Evolutionary conservation across 78 protist genomes (phyloP).

Genomic region (Speleostelium caveatum): DNA sequence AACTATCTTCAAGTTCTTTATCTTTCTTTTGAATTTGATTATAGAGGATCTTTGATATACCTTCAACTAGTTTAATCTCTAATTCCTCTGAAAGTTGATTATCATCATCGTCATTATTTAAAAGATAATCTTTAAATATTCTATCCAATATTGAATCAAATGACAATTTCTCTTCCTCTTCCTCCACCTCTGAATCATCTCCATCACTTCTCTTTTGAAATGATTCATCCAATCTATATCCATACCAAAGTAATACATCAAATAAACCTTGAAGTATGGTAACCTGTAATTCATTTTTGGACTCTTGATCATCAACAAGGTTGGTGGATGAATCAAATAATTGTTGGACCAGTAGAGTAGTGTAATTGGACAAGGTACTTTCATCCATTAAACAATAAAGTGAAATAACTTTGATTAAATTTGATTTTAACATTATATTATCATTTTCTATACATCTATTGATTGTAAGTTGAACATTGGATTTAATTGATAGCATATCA

Average conservation of each 20-base stretch:
- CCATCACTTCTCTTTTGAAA: not conserved
- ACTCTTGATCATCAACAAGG: too few species aligned
- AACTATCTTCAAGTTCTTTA: too few species aligned
- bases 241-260: conserved; percentile 35
- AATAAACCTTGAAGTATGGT: conserved; percentile 8
- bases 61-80: conserved; percentile 11
- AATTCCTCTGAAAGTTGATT: not conserved
- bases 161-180: not conserved
- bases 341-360: not conserved
- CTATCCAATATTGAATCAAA: conserved; percentile 10
- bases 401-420: not conserved
- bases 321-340: not conserved
- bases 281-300: not conserved
- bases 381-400: not conserved
- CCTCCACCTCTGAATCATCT: not conserved
- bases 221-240: conserved; percentile 3
- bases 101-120: not conserved
- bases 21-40: conserved; percentile 29
- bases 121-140: conserved; percentile 12
- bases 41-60: conserved; percentile 20
- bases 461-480: not conserved
- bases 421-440: not conserved
- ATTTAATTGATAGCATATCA: too few species aligned
- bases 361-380: not conserved
- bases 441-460: not conserved